Base-by-base conservation (phyloP, 306 rosid species). In the Dryas octopetala region DNA sequence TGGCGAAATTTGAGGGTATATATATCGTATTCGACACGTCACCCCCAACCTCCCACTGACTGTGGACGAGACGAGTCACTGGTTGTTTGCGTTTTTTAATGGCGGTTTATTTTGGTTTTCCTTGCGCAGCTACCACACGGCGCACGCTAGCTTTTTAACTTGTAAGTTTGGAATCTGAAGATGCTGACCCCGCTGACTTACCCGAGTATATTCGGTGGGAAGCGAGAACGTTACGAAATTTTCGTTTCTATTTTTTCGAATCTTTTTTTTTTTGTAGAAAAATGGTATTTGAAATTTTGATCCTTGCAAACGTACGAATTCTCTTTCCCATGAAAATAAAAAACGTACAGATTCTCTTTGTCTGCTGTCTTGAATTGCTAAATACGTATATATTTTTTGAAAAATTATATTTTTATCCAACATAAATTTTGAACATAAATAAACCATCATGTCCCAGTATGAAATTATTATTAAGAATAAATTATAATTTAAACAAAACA, bases 11-110 rank as follows among this genome's bases (percentile, higher is more conserved):
- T 76, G 68, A 49, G 80, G 15, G 49, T 83, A 65, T 40, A 12
- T 73, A 83, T 74, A 78, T 66, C 85, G 86, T 83, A 41, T 26
- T 48, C 40, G 81, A 83, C 86, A 81, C 85, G 91, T 86, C 89
- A 88, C 86, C 68, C 12, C 51, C 57, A 9, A 14, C 67, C 16
- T 12, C 54, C 60, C 5, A 5, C 11, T 11, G 32, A 23, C 23
- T 23, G 23, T 23, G 23, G 23, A 16, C 17, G 38, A 32, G 38
- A 32, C 38, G 38, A 32, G 38, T 32, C 38, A 32, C 2, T 32
- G 3, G 1, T 32, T 32, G 38, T 32, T 32, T 32, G 38, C 23
- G 23, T 13, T 51, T 41, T 7, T 60, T 4, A 23, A 54, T 75
- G 51, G 40, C 61, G 15, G 61, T 67, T 46, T 59, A 13, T 32